These are phyloP conservation scores for Colletotrichum costaricense DNA, from an alignment of 2,329 filamentous ascomycete species.

Conservation along the genomic window DNA sequence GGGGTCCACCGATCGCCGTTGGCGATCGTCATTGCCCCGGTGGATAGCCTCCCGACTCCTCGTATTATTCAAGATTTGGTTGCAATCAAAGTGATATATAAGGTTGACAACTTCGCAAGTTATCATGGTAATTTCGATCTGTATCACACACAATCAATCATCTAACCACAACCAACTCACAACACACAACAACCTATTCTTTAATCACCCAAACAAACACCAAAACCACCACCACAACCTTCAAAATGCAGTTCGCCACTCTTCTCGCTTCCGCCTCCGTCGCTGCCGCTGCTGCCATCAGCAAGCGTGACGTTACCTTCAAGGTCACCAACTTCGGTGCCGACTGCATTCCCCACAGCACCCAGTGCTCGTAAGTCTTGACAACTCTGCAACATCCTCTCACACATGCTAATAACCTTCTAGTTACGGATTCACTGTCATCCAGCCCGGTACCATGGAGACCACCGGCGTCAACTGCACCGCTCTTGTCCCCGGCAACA, in stretches of 20 bases:
- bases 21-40: conserved; percentile 24
- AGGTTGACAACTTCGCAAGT: neutral
- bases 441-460: conserved; percentile 41
- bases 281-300: conserved; percentile 39
- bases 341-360: conserved; percentile 43
- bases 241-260: conserved; percentile 43
- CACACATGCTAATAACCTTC: neutral
- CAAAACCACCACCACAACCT: conserved; percentile 1
- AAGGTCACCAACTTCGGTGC: conserved; percentile 43
- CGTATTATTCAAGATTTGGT: conserved; percentile 13
- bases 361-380: conserved; percentile 40
- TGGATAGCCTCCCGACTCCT: neutral
- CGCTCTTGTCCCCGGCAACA: conserved; percentile 36
- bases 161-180: conserved; percentile 5
- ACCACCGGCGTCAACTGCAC: conserved; percentile 40
- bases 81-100: conserved; percentile 9
- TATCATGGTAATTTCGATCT: neutral
- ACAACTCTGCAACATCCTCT: no score
- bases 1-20: conserved; percentile 15
- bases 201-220: neutral
- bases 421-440: conserved; percentile 20
- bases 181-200: neutral
- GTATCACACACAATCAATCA: neutral
- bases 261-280: conserved; percentile 38
- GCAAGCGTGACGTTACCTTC: conserved; percentile 39